A percentile compares a stretch with the other conserved stretches of the same genome.
Evolutionary conservation across 768 basidiomycete species (phyloP).

Genomic region (Collybiopsis confluens): DNA sequence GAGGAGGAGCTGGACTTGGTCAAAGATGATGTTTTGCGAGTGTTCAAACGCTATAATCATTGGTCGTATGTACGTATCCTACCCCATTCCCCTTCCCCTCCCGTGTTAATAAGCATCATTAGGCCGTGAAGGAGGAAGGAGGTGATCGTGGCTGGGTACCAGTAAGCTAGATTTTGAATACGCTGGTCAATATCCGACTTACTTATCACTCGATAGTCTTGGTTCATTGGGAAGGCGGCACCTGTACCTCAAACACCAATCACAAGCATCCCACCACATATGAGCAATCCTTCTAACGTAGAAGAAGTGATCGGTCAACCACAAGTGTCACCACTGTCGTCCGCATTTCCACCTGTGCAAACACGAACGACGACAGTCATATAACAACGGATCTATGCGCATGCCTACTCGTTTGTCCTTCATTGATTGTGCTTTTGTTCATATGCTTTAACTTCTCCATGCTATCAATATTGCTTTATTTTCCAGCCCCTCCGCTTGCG

Average conservation of each 20-base stretch:
- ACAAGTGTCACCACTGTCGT: conserved; percentile 77
- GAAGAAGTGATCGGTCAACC: conserved; percentile 41
- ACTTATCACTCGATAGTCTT: conserved; percentile 46
- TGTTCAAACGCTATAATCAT: conserved; percentile 98
- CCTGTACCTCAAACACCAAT: conserved; percentile 41
- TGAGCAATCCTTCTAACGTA: conserved; percentile 20
- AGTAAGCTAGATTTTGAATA: conserved; percentile 26
- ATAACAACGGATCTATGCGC: conserved; percentile 1
- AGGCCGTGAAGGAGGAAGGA: conserved; percentile 91
- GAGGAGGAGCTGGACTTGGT: conserved; percentile 87
- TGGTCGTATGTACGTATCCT: conserved; percentile 78
- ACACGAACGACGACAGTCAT: conserved; percentile 25
- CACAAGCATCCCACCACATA: conserved; percentile 28
- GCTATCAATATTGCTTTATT: background rate
- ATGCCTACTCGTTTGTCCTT: too few species aligned
- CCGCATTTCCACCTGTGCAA: conserved; percentile 66
- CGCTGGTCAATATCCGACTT: background rate
- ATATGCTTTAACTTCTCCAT: background rate
- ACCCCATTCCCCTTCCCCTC: conserved; percentile 4
- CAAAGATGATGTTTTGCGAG: conserved; percentile 85
- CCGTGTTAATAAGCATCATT: conserved; percentile 12
- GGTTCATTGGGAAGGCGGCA: conserved; percentile 90
- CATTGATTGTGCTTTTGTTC: background rate
- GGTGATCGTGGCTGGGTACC: conserved; percentile 98
- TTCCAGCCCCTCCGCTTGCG: background rate